phyloP scores from a whole-genome alignment of 2,329 filamentous ascomycete genomes.

The Aspergillus sp. region DNA sequence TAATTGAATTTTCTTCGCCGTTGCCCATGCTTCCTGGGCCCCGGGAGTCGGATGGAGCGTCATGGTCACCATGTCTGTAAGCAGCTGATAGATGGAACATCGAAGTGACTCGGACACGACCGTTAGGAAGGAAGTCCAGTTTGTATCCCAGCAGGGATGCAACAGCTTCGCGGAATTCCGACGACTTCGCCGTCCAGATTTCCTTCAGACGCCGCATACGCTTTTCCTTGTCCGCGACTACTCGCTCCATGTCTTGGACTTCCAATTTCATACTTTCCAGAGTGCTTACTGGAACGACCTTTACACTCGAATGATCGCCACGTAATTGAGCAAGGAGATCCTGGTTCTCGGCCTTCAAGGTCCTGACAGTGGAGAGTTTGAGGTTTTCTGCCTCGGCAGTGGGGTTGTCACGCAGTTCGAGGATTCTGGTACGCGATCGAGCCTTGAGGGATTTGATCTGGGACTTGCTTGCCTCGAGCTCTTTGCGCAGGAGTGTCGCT shows the following conservation, averaged over 20 bases:
- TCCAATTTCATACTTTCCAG: slow-evolving; percentile 75
- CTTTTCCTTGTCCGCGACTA: slow-evolving; percentile 72
- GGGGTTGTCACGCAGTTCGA: slow-evolving; percentile 88
- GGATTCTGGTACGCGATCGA: slow-evolving; percentile 74
- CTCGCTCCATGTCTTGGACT: slow-evolving; percentile 69
- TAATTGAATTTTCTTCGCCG: slow-evolving; percentile 60
- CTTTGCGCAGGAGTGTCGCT: slow-evolving; percentile 70
- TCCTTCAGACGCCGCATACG: slow-evolving; percentile 83
- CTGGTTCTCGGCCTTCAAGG: slow-evolving; percentile 79
- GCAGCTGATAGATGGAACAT: slow-evolving; percentile 72
- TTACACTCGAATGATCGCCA: slow-evolving; percentile 49
- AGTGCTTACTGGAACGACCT: slow-evolving; percentile 73
- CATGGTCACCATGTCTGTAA: slow-evolving; percentile 44
- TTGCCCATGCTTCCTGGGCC: slow-evolving; percentile 48
- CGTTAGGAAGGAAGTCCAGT: slow-evolving; percentile 94
- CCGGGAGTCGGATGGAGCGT: slow-evolving; percentile 62
- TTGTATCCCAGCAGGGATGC: slow-evolving; percentile 92
- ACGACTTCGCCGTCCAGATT: slow-evolving; percentile 86
- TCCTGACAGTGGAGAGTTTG: slow-evolving; percentile 76
- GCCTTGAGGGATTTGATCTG: slow-evolving; percentile 70
- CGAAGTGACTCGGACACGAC: slow-evolving; percentile 86
- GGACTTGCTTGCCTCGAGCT: slow-evolving; percentile 70
- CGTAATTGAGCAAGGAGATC: slow-evolving; percentile 76
- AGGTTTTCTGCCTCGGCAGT: slow-evolving; percentile 82
- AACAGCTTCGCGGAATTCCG: slow-evolving; percentile 94